These are phyloP conservation scores for Cystofilobasidium bisporidii DNA, from an alignment of 768 basidiomycete species.

Conservation along the genomic window DNA sequence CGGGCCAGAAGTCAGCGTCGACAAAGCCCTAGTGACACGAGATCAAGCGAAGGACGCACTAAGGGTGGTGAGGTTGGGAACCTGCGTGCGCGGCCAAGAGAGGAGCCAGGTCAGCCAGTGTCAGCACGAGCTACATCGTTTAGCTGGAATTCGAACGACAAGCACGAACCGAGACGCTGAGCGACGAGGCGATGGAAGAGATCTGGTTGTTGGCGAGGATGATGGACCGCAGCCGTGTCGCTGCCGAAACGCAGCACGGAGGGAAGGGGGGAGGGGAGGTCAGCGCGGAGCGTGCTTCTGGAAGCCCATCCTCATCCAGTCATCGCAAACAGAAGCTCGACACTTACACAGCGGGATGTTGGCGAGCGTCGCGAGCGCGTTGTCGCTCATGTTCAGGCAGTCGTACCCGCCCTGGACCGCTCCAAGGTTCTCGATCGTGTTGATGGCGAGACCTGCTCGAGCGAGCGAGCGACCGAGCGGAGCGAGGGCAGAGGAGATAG, in stretches of 20 bases:
- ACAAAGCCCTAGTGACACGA: background rate
- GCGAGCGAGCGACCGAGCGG: background rate
- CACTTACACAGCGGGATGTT: slow-evolving; percentile 27
- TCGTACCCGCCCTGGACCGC: slow-evolving; percentile 29
- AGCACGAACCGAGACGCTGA: slow-evolving; percentile 14
- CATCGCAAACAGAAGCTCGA: background rate
- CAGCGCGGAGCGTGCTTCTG: no score
- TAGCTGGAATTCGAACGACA: slow-evolving; percentile 13
- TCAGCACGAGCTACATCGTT: background rate
- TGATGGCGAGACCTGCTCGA: slow-evolving; percentile 20
- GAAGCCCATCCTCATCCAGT: background rate
- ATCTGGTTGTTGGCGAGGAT: slow-evolving; percentile 26
- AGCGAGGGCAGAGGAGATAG: background rate
- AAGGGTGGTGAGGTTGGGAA: slow-evolving; percentile 40
- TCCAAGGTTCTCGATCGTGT: slow-evolving; percentile 26
- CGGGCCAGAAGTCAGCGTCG: background rate
- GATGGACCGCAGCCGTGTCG: slow-evolving; percentile 26
- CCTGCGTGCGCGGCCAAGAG: slow-evolving; percentile 28
- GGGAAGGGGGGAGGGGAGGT: background rate
- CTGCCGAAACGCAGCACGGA: slow-evolving; percentile 1
- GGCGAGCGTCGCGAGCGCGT: slow-evolving; percentile 23
- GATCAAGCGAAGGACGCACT: slow-evolving; percentile 30
- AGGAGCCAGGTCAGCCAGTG: slow-evolving; percentile 20
- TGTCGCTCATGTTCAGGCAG: slow-evolving; percentile 25
- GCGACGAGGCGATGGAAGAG: slow-evolving; percentile 20